phyloP scores from a whole-genome alignment of 139 green algal genomes.

The Chlamydomonas applanata region DNA sequence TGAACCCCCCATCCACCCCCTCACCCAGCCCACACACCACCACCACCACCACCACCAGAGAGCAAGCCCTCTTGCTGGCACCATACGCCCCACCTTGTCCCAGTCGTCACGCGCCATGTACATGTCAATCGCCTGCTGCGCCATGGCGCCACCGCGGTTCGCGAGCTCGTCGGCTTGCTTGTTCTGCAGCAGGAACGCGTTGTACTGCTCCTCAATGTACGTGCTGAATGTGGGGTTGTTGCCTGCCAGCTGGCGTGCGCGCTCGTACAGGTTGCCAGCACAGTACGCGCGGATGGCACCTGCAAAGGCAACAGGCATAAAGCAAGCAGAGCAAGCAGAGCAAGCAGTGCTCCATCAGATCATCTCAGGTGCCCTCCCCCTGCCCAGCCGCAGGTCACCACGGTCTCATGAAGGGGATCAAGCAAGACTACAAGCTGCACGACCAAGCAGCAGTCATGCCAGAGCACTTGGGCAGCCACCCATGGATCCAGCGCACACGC shows the following conservation, averaged over 20 bases:
- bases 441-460: no score
- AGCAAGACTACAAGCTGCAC: not conserved
- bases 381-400: no score
- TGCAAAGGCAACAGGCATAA: slow-evolving; percentile 12
- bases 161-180: slow-evolving; percentile 54
- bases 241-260: slow-evolving; percentile 49
- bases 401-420: no score
- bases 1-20: no score
- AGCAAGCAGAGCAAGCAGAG: not conserved
- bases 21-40: no score
- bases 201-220: slow-evolving; percentile 69
- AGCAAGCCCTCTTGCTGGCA: no score
- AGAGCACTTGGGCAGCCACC: not conserved
- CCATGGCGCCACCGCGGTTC: slow-evolving; percentile 26
- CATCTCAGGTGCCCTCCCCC: not conserved
- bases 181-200: slow-evolving; percentile 49
- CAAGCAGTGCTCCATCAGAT: not conserved
- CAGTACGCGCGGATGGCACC: slow-evolving; percentile 53
- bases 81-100: slow-evolving; percentile 56
- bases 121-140: slow-evolving; percentile 57
- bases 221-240: slow-evolving; percentile 52
- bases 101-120: slow-evolving; percentile 62
- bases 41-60: no score
- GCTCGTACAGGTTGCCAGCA: slow-evolving; percentile 55
- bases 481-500: not conserved